Conservation (phyloP, 371 early-diverging fungal species). For the Capillidium rhysosporum region DNA sequence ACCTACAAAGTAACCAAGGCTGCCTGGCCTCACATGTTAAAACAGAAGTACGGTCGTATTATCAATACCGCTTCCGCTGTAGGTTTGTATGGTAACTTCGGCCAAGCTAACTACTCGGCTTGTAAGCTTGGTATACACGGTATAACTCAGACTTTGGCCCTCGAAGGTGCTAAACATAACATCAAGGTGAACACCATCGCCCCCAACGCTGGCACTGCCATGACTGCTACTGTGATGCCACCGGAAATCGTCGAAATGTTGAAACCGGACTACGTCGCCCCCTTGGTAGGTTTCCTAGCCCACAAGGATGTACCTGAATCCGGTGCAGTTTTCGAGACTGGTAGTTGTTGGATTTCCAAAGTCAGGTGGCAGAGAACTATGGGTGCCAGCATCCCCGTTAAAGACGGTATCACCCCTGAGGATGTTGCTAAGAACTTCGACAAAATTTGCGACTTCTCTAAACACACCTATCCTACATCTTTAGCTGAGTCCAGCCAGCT, state of each 20-base stretch:
- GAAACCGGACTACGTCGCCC: conserved; percentile 91
- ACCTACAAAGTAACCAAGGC: conserved; percentile 90
- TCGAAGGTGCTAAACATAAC: conserved; percentile 87
- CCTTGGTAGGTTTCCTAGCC: conserved; percentile 79
- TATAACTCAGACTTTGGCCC: conserved; percentile 75
- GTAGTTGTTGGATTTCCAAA: conserved; percentile 82
- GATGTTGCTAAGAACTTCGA: conserved; percentile 51
- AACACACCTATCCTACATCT: conserved; percentile 63
- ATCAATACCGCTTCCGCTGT: conserved; percentile 80
- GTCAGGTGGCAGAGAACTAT: conserved; percentile 83
- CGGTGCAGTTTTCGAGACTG: conserved; percentile 81
- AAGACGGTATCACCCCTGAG: conserved; percentile 61
- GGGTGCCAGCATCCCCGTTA: conserved; percentile 81
- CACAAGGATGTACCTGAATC: conserved; percentile 70
- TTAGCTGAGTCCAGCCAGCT: conserved; percentile 66
- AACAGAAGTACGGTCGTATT: conserved; percentile 83
- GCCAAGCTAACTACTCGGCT: conserved; percentile 89
- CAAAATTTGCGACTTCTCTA: conserved; percentile 72
- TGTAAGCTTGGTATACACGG: conserved; percentile 86
- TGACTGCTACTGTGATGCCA: conserved; percentile 97
- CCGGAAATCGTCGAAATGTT: conserved; percentile 78
- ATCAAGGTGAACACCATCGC: conserved; percentile 87
- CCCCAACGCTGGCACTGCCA: conserved; percentile 92
- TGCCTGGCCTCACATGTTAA: conserved; percentile 88
- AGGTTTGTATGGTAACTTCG: conserved; percentile 98